Percentiles rank a stretch among this genome's conserved stretches.
Evolutionary conservation across 2,329 filamentous ascomycete species (phyloP).

Genomic region (Ilyonectria mors-panacis): DNA sequence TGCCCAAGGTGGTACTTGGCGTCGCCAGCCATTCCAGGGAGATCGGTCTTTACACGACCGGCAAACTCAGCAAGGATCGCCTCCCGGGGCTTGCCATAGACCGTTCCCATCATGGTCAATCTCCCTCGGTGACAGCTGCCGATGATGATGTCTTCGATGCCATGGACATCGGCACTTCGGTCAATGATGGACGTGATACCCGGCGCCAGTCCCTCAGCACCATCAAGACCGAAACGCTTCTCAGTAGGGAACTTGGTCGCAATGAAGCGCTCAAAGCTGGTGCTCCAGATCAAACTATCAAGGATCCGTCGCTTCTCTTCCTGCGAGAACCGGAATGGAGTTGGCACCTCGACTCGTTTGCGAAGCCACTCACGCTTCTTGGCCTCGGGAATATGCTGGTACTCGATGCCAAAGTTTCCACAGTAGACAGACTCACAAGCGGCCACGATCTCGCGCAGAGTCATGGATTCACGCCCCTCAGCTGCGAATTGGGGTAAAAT

Average conservation of each 20-base stretch:
- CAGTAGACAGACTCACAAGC: slow-evolving; percentile 96
- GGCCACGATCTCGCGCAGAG: slow-evolving; percentile 89
- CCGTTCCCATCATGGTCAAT: slow-evolving; percentile 96
- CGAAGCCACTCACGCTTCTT: slow-evolving; percentile 98
- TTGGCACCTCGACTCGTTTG: slow-evolving; percentile 91
- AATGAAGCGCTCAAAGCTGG: slow-evolving; percentile 94
- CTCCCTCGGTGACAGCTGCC: slow-evolving; percentile 99
- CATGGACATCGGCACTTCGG: slow-evolving; percentile 91
- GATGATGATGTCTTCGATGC: slow-evolving; percentile 98
- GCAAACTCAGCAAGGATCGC: slow-evolving; percentile 99
- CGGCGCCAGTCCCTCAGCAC: slow-evolving; percentile 94
- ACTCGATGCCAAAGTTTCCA: slow-evolving; percentile 96
- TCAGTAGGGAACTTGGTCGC: slow-evolving; percentile 98
- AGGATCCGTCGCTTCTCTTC: slow-evolving; percentile 98
- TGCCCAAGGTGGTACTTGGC: slow-evolving; percentile 99
- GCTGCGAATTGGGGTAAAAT: slow-evolving; percentile 93
- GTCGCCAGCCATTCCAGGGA: slow-evolving; percentile 91
- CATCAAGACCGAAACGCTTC: slow-evolving; percentile 98
- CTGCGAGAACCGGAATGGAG: slow-evolving; percentile 94
- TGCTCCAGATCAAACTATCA: slow-evolving; percentile 96
- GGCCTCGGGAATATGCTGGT: slow-evolving; percentile 96
- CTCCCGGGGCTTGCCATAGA: slow-evolving; percentile 98
- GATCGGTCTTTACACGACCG: slow-evolving; percentile 85
- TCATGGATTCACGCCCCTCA: slow-evolving; percentile 92
- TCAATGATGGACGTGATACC: slow-evolving; percentile 99